Percentiles rank a stretch among this genome's conserved stretches.
These are phyloP conservation scores for Fremontodendron californicum DNA, from an alignment of 345 rosid species.

Conservation along the genomic window DNA sequence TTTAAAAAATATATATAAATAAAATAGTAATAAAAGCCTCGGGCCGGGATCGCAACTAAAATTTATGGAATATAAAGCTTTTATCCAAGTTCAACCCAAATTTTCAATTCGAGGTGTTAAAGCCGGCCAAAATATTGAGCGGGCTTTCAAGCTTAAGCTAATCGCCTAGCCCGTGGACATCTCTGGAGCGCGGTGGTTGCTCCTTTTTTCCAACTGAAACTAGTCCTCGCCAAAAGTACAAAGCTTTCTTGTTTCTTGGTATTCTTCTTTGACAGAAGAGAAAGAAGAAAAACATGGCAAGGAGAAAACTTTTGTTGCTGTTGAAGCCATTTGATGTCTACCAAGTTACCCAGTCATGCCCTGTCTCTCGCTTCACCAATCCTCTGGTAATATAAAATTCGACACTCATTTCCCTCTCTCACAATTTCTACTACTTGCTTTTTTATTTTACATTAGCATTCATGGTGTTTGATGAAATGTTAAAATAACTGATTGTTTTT, in stretches of 20 bases:
- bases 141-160: too few species aligned
- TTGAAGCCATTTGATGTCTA: constrained; percentile 65
- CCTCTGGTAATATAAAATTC: constrained; percentile 36
- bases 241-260: too few species aligned
- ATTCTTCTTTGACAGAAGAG: background rate
- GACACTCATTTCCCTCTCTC: background rate
- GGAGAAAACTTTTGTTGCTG: constrained; percentile 62
- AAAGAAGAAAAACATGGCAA: constrained; percentile 42
- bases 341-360: constrained; percentile 36
- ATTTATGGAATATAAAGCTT: too few species aligned
- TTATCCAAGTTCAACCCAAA: too few species aligned
- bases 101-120: too few species aligned
- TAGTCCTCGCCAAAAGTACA: background rate
- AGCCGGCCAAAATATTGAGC: too few species aligned
- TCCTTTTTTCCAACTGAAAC: background rate
- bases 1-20: too few species aligned
- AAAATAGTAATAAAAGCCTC: too few species aligned
- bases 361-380: constrained; percentile 36
- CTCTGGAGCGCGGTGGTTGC: too few species aligned
- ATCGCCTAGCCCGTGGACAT: too few species aligned
- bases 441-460: background rate
- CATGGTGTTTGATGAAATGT: constrained; percentile 41
- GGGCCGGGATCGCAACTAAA: too few species aligned
- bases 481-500: background rate
- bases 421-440: background rate